These are phyloP conservation scores for Ceratobasidium sp. DNA, from an alignment of 1,284 basidiomycete genomes.

Conservation along the genomic window DNA sequence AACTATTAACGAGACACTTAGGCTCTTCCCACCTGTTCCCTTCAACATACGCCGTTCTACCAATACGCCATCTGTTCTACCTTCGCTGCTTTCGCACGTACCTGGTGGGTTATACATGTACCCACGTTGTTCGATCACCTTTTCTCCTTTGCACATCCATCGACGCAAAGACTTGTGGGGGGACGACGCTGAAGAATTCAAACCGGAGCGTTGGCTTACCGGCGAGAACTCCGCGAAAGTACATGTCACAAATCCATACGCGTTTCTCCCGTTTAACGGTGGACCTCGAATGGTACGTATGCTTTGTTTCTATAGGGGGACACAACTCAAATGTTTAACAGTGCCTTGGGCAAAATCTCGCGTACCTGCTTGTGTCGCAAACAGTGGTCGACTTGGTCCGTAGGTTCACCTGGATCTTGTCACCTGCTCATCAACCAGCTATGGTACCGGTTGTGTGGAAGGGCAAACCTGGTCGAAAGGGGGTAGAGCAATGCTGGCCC, in stretches of 20 bases:
- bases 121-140: constrained; percentile 45
- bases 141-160: constrained; percentile 46
- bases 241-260: constrained; percentile 44
- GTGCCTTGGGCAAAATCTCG: constrained; percentile 36
- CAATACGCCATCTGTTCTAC: constrained; percentile 44
- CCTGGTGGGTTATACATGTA: constrained; percentile 44
- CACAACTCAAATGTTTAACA: background rate
- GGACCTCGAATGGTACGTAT: constrained; percentile 46
- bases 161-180: constrained; percentile 48
- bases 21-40: constrained; percentile 50
- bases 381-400: constrained; percentile 22
- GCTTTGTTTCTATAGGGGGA: background rate
- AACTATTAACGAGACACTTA: constrained; percentile 47
- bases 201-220: constrained; percentile 48
- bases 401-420: constrained; percentile 6
- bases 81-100: constrained; percentile 43
- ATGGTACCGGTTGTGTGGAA: constrained; percentile 12
- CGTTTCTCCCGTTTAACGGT: constrained; percentile 47
- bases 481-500: constrained; percentile 30
- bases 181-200: constrained; percentile 48
- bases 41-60: constrained; percentile 46
- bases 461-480: constrained; percentile 19
- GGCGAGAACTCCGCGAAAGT: constrained; percentile 18
- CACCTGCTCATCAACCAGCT: constrained; percentile 5
- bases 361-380: constrained; percentile 29